A percentile compares a stretch with the other conserved stretches of the same genome.
These are phyloP conservation scores for Hippophae rhamnoides DNA, from an alignment of 306 rosid genomes.

Conservation along the genomic window DNA sequence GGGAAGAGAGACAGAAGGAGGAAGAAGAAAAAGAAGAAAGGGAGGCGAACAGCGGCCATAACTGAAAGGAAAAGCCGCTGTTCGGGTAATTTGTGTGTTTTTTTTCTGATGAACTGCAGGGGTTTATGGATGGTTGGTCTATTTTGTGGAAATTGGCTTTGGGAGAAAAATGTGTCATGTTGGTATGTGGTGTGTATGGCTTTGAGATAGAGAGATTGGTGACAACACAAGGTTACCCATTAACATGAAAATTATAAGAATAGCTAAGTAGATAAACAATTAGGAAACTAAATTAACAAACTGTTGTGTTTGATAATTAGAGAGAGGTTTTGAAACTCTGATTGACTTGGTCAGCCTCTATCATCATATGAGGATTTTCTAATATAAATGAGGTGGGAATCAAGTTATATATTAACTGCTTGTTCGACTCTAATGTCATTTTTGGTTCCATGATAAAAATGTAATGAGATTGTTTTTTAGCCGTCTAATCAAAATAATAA, in stretches of 20 bases:
- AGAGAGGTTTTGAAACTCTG: too few relatives aligned
- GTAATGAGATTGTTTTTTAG: too few relatives aligned
- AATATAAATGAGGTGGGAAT: too few relatives aligned
- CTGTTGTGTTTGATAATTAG: too few relatives aligned
- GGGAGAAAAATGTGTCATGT: conserved; percentile 6
- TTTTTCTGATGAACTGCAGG: conserved; percentile 8
- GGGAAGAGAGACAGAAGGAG: background rate
- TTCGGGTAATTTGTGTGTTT: conserved; percentile 35
- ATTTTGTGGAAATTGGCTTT: background rate
- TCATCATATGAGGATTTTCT: too few relatives aligned
- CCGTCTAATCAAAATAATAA: too few relatives aligned
- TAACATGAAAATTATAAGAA: conserved; percentile 21
- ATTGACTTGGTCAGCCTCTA: too few relatives aligned
- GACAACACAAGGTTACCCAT: conserved; percentile 12
- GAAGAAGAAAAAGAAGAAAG: background rate
- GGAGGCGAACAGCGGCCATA: conserved; percentile 66
- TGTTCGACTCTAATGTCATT: too few relatives aligned
- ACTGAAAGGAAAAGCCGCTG: conserved; percentile 66
- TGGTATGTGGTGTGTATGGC: conserved; percentile 7
- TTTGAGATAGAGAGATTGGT: conserved; percentile 6
- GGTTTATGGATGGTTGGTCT: background rate
- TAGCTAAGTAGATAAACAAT: too few relatives aligned
- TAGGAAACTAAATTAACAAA: too few relatives aligned
- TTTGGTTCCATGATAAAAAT: too few relatives aligned
- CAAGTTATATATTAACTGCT: too few relatives aligned